Evolutionary conservation across 495 filamentous ascomycete genomes (phyloP).

Genomic region (Podospora australis): DNA sequence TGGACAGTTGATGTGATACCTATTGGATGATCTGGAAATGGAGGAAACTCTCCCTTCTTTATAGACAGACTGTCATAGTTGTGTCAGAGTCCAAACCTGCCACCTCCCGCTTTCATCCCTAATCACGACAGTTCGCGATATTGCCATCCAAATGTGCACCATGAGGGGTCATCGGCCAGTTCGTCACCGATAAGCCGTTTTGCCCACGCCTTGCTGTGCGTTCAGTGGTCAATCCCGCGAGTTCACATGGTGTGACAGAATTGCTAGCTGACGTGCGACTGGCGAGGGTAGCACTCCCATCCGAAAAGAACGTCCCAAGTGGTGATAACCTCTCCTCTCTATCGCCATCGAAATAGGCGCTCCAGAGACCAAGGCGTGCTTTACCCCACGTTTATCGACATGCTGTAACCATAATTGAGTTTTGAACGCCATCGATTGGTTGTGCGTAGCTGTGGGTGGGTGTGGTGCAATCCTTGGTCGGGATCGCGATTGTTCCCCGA

Average conservation of each 20-base stretch:
- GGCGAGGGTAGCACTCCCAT: too few species aligned
- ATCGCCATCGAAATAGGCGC: too few species aligned
- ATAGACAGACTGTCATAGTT: not conserved
- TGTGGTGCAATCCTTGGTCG: conserved; percentile 7
- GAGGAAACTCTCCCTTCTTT: not conserved
- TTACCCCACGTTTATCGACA: conserved; percentile 13
- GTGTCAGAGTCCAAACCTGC: not conserved
- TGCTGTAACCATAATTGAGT: not conserved
- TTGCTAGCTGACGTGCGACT: conserved; percentile 18
- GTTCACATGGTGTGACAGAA: conserved; percentile 17
- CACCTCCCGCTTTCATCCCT: not conserved
- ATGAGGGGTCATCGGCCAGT: not conserved
- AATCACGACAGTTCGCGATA: not conserved
- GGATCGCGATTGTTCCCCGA: not conserved
- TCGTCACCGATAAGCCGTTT: not conserved
- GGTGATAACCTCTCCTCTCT: too few species aligned
- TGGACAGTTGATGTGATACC: not conserved
- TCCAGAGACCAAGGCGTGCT: conserved; percentile 15
- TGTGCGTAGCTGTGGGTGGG: not conserved
- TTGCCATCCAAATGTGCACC: not conserved
- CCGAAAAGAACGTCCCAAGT: too few species aligned
- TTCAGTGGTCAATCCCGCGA: not conserved
- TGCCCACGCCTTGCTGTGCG: not conserved
- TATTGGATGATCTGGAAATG: not conserved
- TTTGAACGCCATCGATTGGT: not conserved